Evolutionary conservation across 2,329 filamentous ascomycete genomes (phyloP).

Genomic region (Thelonectria olida): DNA sequence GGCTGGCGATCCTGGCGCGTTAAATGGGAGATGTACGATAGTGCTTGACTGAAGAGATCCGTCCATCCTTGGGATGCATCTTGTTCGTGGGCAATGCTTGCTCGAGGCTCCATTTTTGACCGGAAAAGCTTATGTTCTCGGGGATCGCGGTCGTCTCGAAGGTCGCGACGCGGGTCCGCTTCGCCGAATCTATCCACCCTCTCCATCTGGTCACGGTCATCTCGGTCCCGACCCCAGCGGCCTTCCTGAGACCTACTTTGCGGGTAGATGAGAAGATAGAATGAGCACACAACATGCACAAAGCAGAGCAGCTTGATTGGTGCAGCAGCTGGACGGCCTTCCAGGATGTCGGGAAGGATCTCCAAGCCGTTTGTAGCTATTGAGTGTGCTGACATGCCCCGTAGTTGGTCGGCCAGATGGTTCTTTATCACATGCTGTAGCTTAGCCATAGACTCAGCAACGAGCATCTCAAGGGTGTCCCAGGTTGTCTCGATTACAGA

Average conservation of each 20-base stretch:
- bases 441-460: constrained; percentile 55
- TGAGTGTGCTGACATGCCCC: constrained; percentile 47
- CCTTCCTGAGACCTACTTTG: constrained; percentile 74
- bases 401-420: constrained; percentile 53
- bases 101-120: constrained; percentile 59
- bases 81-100: constrained; percentile 58
- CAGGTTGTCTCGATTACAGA: constrained; percentile 54
- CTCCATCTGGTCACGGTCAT: constrained; percentile 61
- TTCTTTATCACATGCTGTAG: constrained; percentile 53
- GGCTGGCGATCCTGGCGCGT: constrained; percentile 44
- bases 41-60: constrained; percentile 57
- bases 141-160: constrained; percentile 58
- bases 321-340: constrained; percentile 48
- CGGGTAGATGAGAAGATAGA: constrained; percentile 63
- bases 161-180: constrained; percentile 52
- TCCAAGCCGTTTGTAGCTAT: constrained; percentile 55
- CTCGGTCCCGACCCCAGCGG: constrained; percentile 64
- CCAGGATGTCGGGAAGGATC: constrained; percentile 51
- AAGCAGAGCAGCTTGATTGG: constrained; percentile 60
- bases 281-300: constrained; percentile 60
- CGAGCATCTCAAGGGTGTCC: constrained; percentile 57
- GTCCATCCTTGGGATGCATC: constrained; percentile 47
- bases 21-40: constrained; percentile 54
- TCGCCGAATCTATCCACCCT: constrained; percentile 54
- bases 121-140: constrained; percentile 58